Evolutionary conservation across 176 grass and related monocot genomes (phyloP).

Genomic region (Ensete glaucum): DNA sequence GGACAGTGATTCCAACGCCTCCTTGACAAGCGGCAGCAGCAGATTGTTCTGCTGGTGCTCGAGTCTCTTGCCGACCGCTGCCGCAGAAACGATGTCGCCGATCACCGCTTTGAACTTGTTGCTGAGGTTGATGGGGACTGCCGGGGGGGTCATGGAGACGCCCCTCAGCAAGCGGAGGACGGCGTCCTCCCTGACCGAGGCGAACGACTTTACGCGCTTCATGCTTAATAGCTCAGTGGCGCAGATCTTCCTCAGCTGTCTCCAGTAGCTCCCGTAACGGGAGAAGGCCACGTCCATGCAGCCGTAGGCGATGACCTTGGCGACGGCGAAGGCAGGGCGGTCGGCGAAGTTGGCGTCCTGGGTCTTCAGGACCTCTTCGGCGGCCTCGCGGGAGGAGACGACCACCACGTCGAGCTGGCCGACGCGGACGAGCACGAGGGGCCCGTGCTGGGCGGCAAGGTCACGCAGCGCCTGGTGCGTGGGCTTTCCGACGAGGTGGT

Average conservation of each 20-base stretch:
- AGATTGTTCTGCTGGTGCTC: constrained; percentile 26
- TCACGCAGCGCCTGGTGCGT: constrained; percentile 30
- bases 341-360: constrained; percentile 37
- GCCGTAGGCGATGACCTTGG: constrained; percentile 23
- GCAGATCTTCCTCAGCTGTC: constrained; percentile 45
- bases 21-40: constrained; percentile 25
- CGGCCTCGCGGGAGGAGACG: constrained; percentile 37
- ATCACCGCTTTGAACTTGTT: constrained; percentile 28
- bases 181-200: constrained; percentile 44
- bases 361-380: constrained; percentile 48
- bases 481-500: not conserved
- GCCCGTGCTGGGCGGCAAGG: constrained; percentile 25
- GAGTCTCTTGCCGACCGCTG: constrained; percentile 43
- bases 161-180: constrained; percentile 17
- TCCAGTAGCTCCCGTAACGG: constrained; percentile 56
- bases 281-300: constrained; percentile 29
- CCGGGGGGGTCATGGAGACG: not conserved
- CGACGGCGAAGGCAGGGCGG: constrained; percentile 36
- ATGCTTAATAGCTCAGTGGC: constrained; percentile 46
- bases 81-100: constrained; percentile 23
- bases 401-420: constrained; percentile 46
- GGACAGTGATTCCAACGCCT: not conserved
- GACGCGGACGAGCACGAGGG: constrained; percentile 43
- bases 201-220: constrained; percentile 35
- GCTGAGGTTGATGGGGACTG: constrained; percentile 31